Evolutionary conservation across 2,329 filamentous ascomycete species (phyloP).

Genomic region (Pseudocercospora crystallina): DNA sequence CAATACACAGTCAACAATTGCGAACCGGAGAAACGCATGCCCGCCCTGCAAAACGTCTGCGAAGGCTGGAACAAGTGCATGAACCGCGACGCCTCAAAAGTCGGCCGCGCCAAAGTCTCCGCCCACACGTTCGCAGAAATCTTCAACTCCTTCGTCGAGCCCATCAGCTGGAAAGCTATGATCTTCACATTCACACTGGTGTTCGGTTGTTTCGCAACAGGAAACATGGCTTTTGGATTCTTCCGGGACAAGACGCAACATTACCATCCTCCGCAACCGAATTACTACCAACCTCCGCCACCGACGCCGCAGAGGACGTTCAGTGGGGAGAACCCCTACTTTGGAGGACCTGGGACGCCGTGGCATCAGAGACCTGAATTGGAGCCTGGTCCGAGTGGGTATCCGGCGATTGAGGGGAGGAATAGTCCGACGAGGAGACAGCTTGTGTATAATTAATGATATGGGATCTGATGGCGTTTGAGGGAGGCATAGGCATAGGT

Average conservation of each 20-base stretch:
- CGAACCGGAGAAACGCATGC: conserved; percentile 62
- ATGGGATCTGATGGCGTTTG: too few relatives aligned
- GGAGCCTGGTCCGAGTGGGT: conserved; percentile 36
- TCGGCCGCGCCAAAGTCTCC: conserved; percentile 77
- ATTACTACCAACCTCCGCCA: conserved; percentile 29
- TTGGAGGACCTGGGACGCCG: conserved; percentile 32
- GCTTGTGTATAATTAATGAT: too few relatives aligned
- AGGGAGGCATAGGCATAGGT: too few relatives aligned
- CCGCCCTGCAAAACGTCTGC: conserved; percentile 72
- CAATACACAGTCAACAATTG: conserved; percentile 78
- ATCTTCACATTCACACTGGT: conserved; percentile 53
- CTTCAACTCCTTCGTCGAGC: conserved; percentile 88
- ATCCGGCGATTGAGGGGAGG: conserved; percentile 32
- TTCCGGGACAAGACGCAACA: conserved; percentile 46
- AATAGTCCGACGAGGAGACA: conserved; percentile 4
- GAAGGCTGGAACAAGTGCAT: conserved; percentile 84
- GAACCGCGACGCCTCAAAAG: conserved; percentile 73
- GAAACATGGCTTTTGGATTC: conserved; percentile 61
- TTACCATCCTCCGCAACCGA: conserved; percentile 20
- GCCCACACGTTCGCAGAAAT: conserved; percentile 89
- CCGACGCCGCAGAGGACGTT: conserved; percentile 37
- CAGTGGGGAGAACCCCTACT: conserved; percentile 29
- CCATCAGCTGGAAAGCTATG: conserved; percentile 82
- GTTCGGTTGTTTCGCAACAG: conserved; percentile 55
- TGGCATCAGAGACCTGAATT: conserved; percentile 30